A percentile compares a stretch with the other conserved stretches of the same genome.
Conservation (phyloP, 345 rosid genomes). For the Ceriops decandra region DNA sequence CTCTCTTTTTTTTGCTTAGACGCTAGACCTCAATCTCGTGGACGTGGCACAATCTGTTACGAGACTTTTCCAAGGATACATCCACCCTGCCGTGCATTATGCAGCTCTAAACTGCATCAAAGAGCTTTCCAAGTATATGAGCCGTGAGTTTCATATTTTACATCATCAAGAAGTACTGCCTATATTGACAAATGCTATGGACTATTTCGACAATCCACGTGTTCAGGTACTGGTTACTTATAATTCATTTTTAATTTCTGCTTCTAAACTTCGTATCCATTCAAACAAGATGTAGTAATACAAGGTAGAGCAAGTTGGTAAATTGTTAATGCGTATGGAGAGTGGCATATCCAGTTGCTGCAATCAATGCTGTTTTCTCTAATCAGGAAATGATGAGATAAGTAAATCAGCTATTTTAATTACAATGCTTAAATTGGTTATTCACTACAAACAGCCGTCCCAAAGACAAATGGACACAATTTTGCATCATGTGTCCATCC, state of each 20-base stretch:
- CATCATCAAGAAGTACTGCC: constrained; percentile 1
- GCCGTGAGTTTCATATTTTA: constrained; percentile 3
- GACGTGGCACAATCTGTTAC: background rate
- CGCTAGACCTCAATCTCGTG: background rate
- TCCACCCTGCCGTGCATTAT: constrained; percentile 2
- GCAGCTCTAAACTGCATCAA: constrained; percentile 5
- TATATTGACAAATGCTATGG: constrained; percentile 4
- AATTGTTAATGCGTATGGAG: too few species aligned
- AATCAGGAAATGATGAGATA: too few species aligned
- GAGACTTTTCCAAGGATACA: background rate
- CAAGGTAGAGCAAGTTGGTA: too few species aligned
- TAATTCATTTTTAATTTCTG: background rate
- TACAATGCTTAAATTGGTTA: too few species aligned
- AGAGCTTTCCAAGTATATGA: background rate
- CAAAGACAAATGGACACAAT: too few species aligned
- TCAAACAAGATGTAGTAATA: background rate
- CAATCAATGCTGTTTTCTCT: too few species aligned
- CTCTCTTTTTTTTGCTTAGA: background rate
- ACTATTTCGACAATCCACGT: background rate
- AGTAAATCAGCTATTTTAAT: too few species aligned
- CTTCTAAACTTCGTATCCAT: background rate
- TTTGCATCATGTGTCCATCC: too few species aligned
- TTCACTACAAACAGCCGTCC: too few species aligned
- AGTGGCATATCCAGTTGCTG: too few species aligned
- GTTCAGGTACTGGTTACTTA: constrained; percentile 6